A percentile compares a stretch with the other conserved stretches of the same genome.
Conservation (phyloP, 805 yeast species). For the Lipomyces orientalis region DNA sequence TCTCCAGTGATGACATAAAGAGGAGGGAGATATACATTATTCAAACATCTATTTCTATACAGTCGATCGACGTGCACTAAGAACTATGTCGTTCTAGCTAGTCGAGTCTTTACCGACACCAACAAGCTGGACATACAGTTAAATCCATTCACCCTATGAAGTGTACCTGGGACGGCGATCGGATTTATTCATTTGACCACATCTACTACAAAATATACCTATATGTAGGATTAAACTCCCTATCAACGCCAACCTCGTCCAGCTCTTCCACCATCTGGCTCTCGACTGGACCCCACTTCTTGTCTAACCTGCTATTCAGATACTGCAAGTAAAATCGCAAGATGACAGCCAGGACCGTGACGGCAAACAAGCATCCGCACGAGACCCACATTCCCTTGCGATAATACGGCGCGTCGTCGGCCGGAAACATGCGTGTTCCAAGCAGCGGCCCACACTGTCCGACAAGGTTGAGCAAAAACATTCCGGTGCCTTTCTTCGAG, state of each 20-base stretch:
- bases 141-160: too few species aligned
- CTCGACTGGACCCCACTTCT: slow-evolving; percentile 11
- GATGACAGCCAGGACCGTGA: slow-evolving; percentile 25
- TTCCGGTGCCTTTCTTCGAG: slow-evolving; percentile 38
- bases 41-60: too few species aligned
- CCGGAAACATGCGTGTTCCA: slow-evolving; percentile 40
- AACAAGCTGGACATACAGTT: too few species aligned
- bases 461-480: slow-evolving; percentile 36
- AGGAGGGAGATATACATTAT: neutral
- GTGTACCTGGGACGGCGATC: too few species aligned
- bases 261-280: slow-evolving; percentile 3
- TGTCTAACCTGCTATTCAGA: slow-evolving; percentile 7
- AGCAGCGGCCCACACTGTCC: slow-evolving; percentile 42
- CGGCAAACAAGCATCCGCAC: slow-evolving; percentile 32
- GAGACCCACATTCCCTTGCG: slow-evolving; percentile 38
- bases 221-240: slow-evolving; percentile 13
- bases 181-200: neutral
- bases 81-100: too few species aligned
- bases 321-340: neutral
- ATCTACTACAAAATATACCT: slow-evolving; percentile 5
- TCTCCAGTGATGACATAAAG: too few species aligned
- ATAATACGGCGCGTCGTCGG: slow-evolving; percentile 34
- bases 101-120: too few species aligned
- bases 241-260: slow-evolving; percentile 8
- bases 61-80: too few species aligned